phyloP scores from a whole-genome alignment of 2,329 filamentous ascomycete genomes.

The Pseudogymnoascus pannorum region DNA sequence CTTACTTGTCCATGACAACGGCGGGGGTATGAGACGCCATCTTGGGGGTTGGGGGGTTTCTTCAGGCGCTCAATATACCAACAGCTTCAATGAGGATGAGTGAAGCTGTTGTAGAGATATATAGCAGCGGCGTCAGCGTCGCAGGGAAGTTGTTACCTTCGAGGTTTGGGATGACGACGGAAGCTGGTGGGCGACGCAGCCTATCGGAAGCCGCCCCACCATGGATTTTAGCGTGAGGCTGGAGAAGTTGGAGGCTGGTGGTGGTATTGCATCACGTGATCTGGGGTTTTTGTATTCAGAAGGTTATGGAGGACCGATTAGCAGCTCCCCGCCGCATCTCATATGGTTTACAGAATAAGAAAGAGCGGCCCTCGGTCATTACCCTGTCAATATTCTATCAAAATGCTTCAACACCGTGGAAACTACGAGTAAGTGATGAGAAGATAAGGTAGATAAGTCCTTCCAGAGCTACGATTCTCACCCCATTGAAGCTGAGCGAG shows the following conservation, averaged over 20 bases:
- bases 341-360: not conserved
- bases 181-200: constrained; percentile 9
- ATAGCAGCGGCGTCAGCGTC: not conserved
- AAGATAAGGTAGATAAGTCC: not conserved
- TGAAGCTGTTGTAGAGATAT: constrained; percentile 9
- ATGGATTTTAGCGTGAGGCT: constrained; percentile 8
- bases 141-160: constrained; percentile 8
- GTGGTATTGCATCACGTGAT: not conserved
- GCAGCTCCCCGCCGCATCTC: not conserved
- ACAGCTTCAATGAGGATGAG: not conserved
- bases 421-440: constrained; percentile 1
- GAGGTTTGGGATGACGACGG: constrained; percentile 10
- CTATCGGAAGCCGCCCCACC: constrained; percentile 8
- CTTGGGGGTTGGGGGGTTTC: constrained; percentile 27
- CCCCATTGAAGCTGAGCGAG: not conserved
- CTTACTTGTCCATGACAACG: constrained; percentile 99
- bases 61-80: constrained; percentile 4
- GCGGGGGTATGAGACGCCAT: constrained; percentile 99
- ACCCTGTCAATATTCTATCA: not conserved
- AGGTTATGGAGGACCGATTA: not conserved
- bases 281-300: not conserved
- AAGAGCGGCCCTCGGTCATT: not conserved
- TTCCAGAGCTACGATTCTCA: not conserved
- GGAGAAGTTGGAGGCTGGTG: not conserved
- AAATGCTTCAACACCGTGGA: not conserved